phyloP scores from a whole-genome alignment of 2,329 filamentous ascomycete genomes.

The Beauveria australis region DNA sequence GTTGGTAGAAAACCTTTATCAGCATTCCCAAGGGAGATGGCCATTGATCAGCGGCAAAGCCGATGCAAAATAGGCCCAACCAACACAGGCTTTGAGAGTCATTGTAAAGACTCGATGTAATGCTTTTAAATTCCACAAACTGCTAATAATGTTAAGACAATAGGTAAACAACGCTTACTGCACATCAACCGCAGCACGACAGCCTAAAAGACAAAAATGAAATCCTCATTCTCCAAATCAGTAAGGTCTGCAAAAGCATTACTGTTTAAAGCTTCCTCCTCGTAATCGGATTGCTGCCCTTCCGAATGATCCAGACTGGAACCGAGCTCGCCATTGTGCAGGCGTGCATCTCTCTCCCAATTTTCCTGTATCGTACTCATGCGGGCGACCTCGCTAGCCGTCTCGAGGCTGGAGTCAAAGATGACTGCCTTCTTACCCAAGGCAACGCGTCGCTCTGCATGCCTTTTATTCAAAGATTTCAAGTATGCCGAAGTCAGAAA shows the following conservation, averaged over 20 bases:
- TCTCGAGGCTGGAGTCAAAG: constrained; percentile 52
- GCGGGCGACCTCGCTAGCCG: constrained; percentile 32
- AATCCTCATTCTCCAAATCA: constrained; percentile 55
- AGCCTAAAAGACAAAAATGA: constrained; percentile 45
- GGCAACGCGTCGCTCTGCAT: constrained; percentile 43
- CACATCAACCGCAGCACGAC: no score
- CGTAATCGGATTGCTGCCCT: constrained; percentile 7
- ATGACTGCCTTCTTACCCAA: constrained; percentile 52
- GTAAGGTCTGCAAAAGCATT: constrained; percentile 41
- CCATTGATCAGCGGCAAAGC: no score
- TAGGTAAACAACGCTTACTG: neutral
- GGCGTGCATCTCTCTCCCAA: neutral
- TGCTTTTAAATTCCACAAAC: neutral
- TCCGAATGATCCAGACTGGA: neutral
- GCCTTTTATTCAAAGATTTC: constrained; percentile 43
- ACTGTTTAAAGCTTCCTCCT: constrained; percentile 12
- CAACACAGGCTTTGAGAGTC: no score
- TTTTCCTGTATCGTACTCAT: constrained; percentile 22
- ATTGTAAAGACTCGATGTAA: neutral
- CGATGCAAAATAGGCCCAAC: neutral
- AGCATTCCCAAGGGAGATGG: neutral
- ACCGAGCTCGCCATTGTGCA: constrained; percentile 3
- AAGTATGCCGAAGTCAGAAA: constrained; percentile 36
- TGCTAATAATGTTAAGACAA: constrained; percentile 19
- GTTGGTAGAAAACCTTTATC: neutral